These are phyloP conservation scores for Teunomyces stri DNA, from an alignment of 805 yeast species.

Conservation along the genomic window DNA sequence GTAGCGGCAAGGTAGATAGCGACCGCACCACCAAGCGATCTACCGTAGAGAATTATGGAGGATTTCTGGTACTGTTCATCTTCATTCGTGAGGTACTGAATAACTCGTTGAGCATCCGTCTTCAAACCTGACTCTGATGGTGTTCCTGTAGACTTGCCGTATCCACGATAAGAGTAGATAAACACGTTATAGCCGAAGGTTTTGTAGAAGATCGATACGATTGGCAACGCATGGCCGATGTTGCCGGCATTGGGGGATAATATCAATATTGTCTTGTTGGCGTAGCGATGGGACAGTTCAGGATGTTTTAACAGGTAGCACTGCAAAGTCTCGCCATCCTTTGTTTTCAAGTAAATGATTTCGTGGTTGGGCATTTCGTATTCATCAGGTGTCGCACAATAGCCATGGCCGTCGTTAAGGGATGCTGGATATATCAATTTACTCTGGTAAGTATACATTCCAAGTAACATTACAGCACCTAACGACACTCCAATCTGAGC, in stretches of 20 bases:
- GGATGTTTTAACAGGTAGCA: constrained; percentile 61
- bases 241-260: constrained; percentile 95
- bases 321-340: constrained; percentile 68
- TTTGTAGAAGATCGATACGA: constrained; percentile 65
- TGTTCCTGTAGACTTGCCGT: constrained; percentile 74
- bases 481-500: constrained; percentile 43
- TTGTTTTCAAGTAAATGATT: constrained; percentile 56
- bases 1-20: constrained; percentile 76
- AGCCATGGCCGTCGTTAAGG: constrained; percentile 67
- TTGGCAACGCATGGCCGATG: constrained; percentile 85
- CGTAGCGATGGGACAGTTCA: constrained; percentile 30
- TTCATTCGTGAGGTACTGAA: constrained; percentile 50
- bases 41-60: constrained; percentile 70
- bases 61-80: constrained; percentile 54
- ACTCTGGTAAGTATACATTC: constrained; percentile 61
- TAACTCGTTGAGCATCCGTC: constrained; percentile 71
- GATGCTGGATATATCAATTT: constrained; percentile 79
- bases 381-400: constrained; percentile 75
- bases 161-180: constrained; percentile 86
- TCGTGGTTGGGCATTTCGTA: constrained; percentile 61
- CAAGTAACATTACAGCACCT: constrained; percentile 45
- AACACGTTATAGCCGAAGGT: constrained; percentile 72
- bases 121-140: constrained; percentile 81
- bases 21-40: constrained; percentile 95
- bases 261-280: constrained; percentile 68